Conservation (phyloP, 352 stramenopile species). For the Pythium dissimile region DNA sequence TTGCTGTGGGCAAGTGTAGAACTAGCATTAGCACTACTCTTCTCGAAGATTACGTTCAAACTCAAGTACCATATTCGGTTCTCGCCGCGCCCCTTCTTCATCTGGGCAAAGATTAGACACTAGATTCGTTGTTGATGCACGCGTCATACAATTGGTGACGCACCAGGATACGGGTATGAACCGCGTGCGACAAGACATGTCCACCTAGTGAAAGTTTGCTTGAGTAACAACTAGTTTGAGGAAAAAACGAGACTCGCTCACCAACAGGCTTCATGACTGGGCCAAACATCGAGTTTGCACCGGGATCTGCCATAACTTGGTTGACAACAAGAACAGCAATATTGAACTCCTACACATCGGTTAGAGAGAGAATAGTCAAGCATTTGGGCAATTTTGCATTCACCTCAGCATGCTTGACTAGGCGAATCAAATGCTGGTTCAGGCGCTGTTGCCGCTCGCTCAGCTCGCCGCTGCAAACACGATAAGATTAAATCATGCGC, state of each 20-base stretch:
- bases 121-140: no score
- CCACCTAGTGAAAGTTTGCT: slow-evolving; percentile 31
- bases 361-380: neutral
- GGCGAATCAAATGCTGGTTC: slow-evolving; percentile 83
- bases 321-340: slow-evolving; percentile 91
- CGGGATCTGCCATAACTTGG: slow-evolving; percentile 89
- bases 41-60: no score
- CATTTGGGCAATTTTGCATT: no score
- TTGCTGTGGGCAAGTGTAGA: no score
- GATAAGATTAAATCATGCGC: neutral
- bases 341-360: slow-evolving; percentile 87
- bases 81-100: slow-evolving; percentile 91
- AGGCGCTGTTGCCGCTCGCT: slow-evolving; percentile 90
- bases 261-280: slow-evolving; percentile 83
- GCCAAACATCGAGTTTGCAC: slow-evolving; percentile 80
- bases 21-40: no score
- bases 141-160: neutral
- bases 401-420: slow-evolving; percentile 80
- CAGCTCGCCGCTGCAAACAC: slow-evolving; percentile 50
- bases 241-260: neutral
- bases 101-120: slow-evolving; percentile 41
- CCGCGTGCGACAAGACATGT: slow-evolving; percentile 96
- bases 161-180: slow-evolving; percentile 94
- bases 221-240: neutral
- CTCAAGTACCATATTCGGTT: slow-evolving; percentile 76